Base-by-base conservation (phyloP, 352 stramenopile genomes). In the Globisporangium nagaii region DNA sequence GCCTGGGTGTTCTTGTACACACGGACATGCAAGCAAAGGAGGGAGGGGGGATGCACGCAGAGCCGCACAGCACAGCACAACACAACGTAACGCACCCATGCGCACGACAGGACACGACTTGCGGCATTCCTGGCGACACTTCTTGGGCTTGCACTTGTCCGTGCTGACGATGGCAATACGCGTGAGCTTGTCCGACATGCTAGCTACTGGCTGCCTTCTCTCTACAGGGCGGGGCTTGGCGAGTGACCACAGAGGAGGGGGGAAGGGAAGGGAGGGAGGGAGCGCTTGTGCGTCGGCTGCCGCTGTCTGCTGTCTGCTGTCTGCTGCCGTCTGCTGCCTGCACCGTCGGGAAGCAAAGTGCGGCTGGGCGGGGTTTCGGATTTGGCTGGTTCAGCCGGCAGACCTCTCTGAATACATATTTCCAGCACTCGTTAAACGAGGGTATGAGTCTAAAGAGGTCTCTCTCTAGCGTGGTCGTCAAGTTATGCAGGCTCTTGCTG, bases 131-230 rank as follows among this genome's bases (percentile, higher is more conserved):
- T 99, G 95, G 45, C 81, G 81, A 51, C 96, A 99, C 73, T 99
- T 99, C 70, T 99, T 99, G 32, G 97, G 97, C 78, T 99, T 99
- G 92, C 97, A 99, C 83, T 96, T 98, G 75, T 98, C 94, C 37
- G 91, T 80, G 68, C 89, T 98, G 56, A 99, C 88, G 69, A 99
- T 99, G 58, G 96, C 97, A 71, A 99, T 99, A 88, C 97, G 94
- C 55, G 95, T 98, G 65, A 99, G 80, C 62, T 90, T 88, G 61
- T 98, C 92, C 51, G 77, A 87, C 84, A 92, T 92, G 32, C 15
- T 64, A 28, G 15, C 17, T 12, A 11, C 25, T 15, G n/a, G 32
- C 9, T 32, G 37, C 39, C 20, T 19, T 19, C 9, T 56, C 53
- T 15, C 68, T 59, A 45, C 56, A 52, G n/a, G n/a, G 25, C 31